Evolutionary conservation across 2,329 filamentous ascomycete genomes (phyloP).

Genomic region (Fusarium secorum): DNA sequence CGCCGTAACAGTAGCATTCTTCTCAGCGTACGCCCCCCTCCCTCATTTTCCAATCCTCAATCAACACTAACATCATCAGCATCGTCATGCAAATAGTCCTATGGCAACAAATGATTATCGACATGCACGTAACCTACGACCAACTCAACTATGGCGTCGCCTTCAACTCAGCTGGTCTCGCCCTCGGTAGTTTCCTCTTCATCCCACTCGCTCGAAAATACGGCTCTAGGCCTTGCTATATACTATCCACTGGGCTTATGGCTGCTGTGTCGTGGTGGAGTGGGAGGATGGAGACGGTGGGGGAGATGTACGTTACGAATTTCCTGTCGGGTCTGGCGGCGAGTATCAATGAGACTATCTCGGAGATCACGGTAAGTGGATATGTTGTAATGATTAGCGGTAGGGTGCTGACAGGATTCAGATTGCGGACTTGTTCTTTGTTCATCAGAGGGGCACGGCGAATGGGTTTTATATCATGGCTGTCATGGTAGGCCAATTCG

Average conservation of each 20-base stretch:
- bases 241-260: conserved; percentile 25
- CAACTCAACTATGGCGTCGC: conserved; percentile 40
- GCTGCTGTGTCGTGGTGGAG: conserved; percentile 20
- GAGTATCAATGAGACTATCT: conserved; percentile 49
- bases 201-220: conserved; percentile 46
- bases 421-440: conserved; percentile 46
- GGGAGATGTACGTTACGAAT: conserved; percentile 39
- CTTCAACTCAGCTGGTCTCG: conserved; percentile 41
- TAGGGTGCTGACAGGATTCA: neutral
- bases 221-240: conserved; percentile 42
- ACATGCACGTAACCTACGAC: conserved; percentile 37
- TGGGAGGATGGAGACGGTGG: neutral
- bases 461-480: conserved; percentile 45
- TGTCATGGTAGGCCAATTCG: conserved; percentile 42
- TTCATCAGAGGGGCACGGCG: conserved; percentile 43
- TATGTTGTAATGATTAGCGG: no score
- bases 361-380: conserved; percentile 45
- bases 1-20: conserved; percentile 36
- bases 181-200: conserved; percentile 43
- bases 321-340: conserved; percentile 46
- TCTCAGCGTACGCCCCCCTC: conserved; percentile 9
- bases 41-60: rapidly evolving
- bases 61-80: neutral
- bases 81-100: conserved; percentile 32
- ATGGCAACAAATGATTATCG: conserved; percentile 43